Conservation (phyloP, 1,284 basidiomycete genomes). For the Phellinidium pouzarii region DNA sequence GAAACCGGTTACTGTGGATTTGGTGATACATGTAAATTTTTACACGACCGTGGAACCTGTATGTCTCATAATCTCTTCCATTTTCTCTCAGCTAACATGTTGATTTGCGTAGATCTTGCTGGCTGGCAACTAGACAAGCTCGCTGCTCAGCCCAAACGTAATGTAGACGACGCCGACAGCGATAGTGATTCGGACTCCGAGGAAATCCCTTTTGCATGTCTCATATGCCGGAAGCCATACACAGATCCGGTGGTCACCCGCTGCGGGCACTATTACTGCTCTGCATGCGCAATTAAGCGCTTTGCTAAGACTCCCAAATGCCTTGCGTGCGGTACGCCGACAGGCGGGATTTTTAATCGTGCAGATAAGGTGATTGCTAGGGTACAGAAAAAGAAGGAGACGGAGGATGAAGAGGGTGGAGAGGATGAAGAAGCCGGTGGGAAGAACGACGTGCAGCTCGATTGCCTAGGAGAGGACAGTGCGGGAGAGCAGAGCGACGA, state of each 20-base stretch:
- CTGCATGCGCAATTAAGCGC: conserved; percentile 88
- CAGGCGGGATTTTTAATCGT: conserved; percentile 91
- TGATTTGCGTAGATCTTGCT: conserved; percentile 70
- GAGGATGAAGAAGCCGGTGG: conserved; percentile 29
- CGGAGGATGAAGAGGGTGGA: conserved; percentile 39
- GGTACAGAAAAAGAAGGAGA: conserved; percentile 56
- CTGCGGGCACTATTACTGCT: conserved; percentile 97
- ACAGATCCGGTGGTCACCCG: conserved; percentile 93
- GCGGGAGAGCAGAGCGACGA: conserved; percentile 27
- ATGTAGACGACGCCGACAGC: conserved; percentile 46
- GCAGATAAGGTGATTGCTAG: conserved; percentile 80
- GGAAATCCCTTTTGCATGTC: conserved; percentile 95
- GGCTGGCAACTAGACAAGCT: conserved; percentile 97
- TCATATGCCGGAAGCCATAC: conserved; percentile 92
- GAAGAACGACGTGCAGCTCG: conserved; percentile 49
- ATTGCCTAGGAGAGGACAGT: conserved; percentile 44
- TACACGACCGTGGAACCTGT: conserved; percentile 86
- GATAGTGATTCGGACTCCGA: conserved; percentile 57
- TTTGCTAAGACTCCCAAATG: conserved; percentile 95
- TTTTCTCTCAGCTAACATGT: conserved; percentile 22
- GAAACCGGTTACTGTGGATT: conserved; percentile 99
- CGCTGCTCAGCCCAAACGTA: conserved; percentile 58
- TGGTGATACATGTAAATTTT: conserved; percentile 96
- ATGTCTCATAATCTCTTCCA: conserved; percentile 30
- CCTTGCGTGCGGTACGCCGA: conserved; percentile 88